Evolutionary conservation across 352 stramenopile genomes (phyloP).

Genomic region (Globisporangium solare): DNA sequence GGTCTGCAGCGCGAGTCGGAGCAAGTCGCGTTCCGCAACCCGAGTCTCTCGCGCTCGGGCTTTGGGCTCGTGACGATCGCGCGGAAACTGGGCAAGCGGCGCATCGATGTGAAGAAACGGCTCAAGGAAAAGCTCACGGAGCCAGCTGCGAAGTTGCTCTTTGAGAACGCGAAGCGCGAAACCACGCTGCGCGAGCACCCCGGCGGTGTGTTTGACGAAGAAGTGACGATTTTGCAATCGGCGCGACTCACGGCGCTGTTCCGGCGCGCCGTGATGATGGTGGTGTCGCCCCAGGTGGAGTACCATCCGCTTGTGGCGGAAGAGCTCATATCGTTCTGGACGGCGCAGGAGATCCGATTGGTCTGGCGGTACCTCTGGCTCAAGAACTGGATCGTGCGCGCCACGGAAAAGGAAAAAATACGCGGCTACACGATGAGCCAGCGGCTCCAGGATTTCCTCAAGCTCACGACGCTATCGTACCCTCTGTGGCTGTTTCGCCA

Average conservation of each 20-base stretch:
- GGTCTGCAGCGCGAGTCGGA: slow-evolving; percentile 55
- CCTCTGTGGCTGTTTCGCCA: slow-evolving; percentile 68
- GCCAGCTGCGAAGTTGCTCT: slow-evolving; percentile 43
- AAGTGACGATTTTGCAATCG: slow-evolving; percentile 48
- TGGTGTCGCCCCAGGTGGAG: slow-evolving; percentile 59
- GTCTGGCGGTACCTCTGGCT: slow-evolving; percentile 85
- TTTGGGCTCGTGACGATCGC: slow-evolving; percentile 63
- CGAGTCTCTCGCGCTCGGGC: slow-evolving; percentile 49
- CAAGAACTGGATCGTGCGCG: slow-evolving; percentile 81
- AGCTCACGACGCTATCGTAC: slow-evolving; percentile 64
- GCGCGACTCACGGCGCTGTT: slow-evolving; percentile 68
- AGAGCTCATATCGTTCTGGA: slow-evolving; percentile 81
- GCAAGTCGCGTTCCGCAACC: slow-evolving; percentile 54
- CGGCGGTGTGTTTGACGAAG: slow-evolving; percentile 57
- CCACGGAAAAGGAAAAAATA: slow-evolving; percentile 62
- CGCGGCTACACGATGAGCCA: slow-evolving; percentile 63
- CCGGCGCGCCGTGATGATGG: slow-evolving; percentile 76
- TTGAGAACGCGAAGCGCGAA: slow-evolving; percentile 60
- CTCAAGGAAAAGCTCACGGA: slow-evolving; percentile 67
- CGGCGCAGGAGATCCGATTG: slow-evolving; percentile 57
- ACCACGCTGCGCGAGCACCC: slow-evolving; percentile 36
- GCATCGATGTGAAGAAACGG: slow-evolving; percentile 78
- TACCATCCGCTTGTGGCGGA: slow-evolving; percentile 80
- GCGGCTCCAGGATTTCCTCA: slow-evolving; percentile 62
- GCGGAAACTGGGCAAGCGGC: slow-evolving; percentile 54